Percentiles rank a stretch among this genome's conserved stretches.
These are phyloP conservation scores for Kernera saxatilis DNA, from an alignment of 345 rosid species.

Conservation along the genomic window DNA sequence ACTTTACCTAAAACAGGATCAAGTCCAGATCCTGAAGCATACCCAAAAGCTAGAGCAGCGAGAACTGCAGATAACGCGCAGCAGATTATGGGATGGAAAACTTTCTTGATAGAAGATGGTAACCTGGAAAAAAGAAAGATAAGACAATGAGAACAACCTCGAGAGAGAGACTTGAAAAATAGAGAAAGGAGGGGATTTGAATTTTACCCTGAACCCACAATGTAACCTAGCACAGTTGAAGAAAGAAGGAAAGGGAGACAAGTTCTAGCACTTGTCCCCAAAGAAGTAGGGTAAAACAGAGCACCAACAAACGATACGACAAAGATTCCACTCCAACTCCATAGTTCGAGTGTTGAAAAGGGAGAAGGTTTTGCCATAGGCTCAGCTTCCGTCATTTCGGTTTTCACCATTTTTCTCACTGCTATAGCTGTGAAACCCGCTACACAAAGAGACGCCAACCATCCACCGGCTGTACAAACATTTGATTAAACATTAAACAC, in stretches of 20 bases:
- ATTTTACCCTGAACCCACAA: conserved; percentile 74
- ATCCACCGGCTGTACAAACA: conserved; percentile 65
- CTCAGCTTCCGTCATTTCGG: conserved; percentile 86
- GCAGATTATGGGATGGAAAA: conserved; percentile 85
- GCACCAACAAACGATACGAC: conserved; percentile 63
- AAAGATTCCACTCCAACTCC: conserved; percentile 77
- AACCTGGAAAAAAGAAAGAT: conserved; percentile 41
- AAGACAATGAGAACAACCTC: background rate
- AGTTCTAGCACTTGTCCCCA: conserved; percentile 78
- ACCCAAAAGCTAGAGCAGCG: conserved; percentile 79
- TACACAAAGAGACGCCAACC: conserved; percentile 91
- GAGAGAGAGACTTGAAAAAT: background rate
- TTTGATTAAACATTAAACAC: background rate
- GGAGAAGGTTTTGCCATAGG: conserved; percentile 90
- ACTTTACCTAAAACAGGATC: conserved; percentile 75
- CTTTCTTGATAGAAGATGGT: conserved; percentile 65
- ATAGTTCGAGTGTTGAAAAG: conserved; percentile 61
- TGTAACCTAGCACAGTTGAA: conserved; percentile 85
- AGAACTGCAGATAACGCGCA: conserved; percentile 80
- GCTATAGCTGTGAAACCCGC: conserved; percentile 87
- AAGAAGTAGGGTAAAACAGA: conserved; percentile 53
- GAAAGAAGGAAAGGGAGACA: conserved; percentile 91
- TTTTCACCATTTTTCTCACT: conserved; percentile 73
- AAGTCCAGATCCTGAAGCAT: conserved; percentile 67
- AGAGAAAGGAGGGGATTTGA: background rate